Percentiles rank a stretch among this genome's conserved stretches.
Evolutionary conservation across 306 rosid genomes (phyloP).

Genomic region (Hippophae gyantsensis): DNA sequence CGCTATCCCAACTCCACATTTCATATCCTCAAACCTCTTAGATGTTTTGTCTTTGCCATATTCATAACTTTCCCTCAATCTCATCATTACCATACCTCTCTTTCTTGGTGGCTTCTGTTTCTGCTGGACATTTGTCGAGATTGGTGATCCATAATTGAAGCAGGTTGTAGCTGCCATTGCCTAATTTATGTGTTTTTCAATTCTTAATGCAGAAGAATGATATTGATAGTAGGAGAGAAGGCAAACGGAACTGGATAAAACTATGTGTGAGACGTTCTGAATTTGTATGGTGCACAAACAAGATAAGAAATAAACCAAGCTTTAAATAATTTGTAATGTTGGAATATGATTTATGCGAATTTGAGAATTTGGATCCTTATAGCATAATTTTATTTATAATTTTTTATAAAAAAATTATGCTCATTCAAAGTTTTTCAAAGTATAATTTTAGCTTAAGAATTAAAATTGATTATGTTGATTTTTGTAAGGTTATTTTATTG

Average conservation of each 20-base stretch:
- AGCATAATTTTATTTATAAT: too few relatives aligned
- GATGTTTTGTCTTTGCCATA: conserved; percentile 4
- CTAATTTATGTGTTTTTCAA: background rate
- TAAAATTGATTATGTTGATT: too few relatives aligned
- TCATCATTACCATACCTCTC: conserved; percentile 8
- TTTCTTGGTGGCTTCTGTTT: conserved; percentile 19
- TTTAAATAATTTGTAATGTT: background rate
- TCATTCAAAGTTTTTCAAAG: too few relatives aligned
- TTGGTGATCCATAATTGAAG: conserved; percentile 36
- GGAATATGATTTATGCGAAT: background rate
- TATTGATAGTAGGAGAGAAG: conserved; percentile 1
- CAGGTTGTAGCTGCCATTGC: conserved; percentile 47
- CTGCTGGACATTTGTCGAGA: conserved; percentile 17
- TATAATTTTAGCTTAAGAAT: too few relatives aligned
- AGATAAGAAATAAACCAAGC: conserved; percentile 39
- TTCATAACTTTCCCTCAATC: conserved; percentile 15
- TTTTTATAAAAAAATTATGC: too few relatives aligned
- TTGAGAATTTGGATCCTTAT: too few relatives aligned
- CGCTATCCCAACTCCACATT: conserved; percentile 49
- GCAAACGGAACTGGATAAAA: conserved; percentile 15
- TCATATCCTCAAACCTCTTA: conserved; percentile 33
- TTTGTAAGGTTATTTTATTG: too few relatives aligned
- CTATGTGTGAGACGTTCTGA: background rate
- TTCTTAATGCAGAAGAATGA: background rate
- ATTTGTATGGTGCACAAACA: conserved; percentile 63